Base-by-base conservation (phyloP, 371 early-diverging fungal species). In the Mortierella sp. region DNA sequence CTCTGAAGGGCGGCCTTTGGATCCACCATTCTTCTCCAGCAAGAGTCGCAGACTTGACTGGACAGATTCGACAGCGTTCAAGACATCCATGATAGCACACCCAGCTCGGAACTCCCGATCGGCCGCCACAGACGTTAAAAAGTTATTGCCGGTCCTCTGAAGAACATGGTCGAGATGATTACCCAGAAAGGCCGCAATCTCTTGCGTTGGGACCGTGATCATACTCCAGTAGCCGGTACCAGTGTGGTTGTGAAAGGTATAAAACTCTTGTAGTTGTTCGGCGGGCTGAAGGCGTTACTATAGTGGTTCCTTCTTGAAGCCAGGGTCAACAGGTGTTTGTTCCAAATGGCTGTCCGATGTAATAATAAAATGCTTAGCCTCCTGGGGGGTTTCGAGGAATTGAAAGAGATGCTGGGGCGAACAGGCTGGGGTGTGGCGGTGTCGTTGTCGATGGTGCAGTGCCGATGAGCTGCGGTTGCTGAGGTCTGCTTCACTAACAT, bases 131-230 rank as follows among this genome's bases (percentile, higher is more conserved):
- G 83, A 74, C 8, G 47, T 78, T 40, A 82, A 61, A 67, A 82
- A 82, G 55, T 68, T 77, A 34, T 43, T 70, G 31, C 78, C 78
- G n/a, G 83, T 77, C 68, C 72, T 66, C 29, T 78, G 83, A 58
- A 82, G 71, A 40, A 82, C 83, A 67, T 82, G 72, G 58, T 82
- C 73, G 48, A 82, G 78, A 74, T 77, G 83, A 55, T 61, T 82
- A 24, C 75, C 83, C 31, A 82, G 75, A 66, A 82, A 82, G 69
- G 78, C 66, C 74, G 78, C 83, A 68, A 78, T 77, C 83, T 82
- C 83, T 78, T 82, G 83, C 71, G 83, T 71, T 22, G 83, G 83
- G 52, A 82, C 75, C 69, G 83, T 82, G 73, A 80, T 80, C 77
- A 76, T 80, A 61, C 74, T 79, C 79, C 68, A 68, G 53, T 39